These are phyloP conservation scores for Pseudocercospora fuligena DNA, from an alignment of 2,329 filamentous ascomycete genomes.

Conservation along the genomic window DNA sequence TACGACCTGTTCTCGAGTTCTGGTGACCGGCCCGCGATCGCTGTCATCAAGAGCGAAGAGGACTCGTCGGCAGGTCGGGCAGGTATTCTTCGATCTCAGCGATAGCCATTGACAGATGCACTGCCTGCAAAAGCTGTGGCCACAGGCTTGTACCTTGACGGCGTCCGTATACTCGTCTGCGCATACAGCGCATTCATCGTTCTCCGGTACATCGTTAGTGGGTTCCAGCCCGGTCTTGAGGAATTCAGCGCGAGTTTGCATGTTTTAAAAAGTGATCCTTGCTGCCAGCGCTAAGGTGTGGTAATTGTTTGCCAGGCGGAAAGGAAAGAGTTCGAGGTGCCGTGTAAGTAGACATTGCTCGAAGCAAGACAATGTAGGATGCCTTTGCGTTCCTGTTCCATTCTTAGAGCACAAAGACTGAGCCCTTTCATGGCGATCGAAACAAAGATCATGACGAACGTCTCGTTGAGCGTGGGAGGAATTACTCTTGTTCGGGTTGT, in stretches of 20 bases:
- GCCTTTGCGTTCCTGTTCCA: background rate
- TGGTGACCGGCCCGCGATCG: constrained; percentile 13
- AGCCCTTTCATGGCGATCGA: background rate
- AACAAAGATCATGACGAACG: background rate
- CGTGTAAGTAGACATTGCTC: background rate
- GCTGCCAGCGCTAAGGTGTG: constrained; percentile 14
- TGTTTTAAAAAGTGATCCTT: background rate
- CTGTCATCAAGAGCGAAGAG: constrained; percentile 19
- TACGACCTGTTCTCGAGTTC: constrained; percentile 9
- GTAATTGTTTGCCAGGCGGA: background rate
- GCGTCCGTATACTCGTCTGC: constrained; percentile 12
- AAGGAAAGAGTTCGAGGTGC: background rate
- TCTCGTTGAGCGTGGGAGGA: background rate
- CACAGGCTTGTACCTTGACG: constrained; percentile 15
- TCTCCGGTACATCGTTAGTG: background rate
- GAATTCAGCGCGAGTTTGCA: constrained; percentile 12
- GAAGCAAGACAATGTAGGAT: background rate
- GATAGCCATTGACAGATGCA: constrained; percentile 24
- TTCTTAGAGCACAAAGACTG: background rate
- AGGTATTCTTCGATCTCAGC: constrained; percentile 17
- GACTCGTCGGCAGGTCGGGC: constrained; percentile 16
- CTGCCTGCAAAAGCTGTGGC: constrained; percentile 19
- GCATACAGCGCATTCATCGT: constrained; percentile 17
- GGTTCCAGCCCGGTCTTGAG: constrained; percentile 20
- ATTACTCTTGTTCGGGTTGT: too few species aligned